These are phyloP conservation scores for Carpinus fangiana DNA, from an alignment of 306 rosid genomes.

Conservation along the genomic window DNA sequence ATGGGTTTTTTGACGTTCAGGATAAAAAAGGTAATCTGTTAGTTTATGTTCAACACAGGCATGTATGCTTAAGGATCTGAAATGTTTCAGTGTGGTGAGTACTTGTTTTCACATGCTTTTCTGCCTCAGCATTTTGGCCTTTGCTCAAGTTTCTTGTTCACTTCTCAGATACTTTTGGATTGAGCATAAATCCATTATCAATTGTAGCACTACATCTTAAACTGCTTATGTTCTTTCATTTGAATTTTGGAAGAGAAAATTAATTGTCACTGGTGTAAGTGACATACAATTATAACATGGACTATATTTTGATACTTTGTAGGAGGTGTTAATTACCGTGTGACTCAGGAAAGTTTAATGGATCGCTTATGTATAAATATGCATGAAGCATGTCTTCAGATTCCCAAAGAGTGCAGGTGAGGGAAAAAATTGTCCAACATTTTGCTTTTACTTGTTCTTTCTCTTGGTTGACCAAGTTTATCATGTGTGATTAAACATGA, in stretches of 20 bases:
- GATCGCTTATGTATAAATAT: constrained; percentile 60
- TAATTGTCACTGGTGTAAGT: neutral
- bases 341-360: constrained; percentile 65
- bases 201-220: neutral
- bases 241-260: neutral
- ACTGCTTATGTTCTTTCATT: neutral
- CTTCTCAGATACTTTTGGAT: constrained; percentile 12
- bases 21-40: constrained; percentile 46
- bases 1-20: constrained; percentile 65
- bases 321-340: constrained; percentile 46
- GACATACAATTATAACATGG: neutral
- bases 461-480: constrained; percentile 3
- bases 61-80: constrained; percentile 12
- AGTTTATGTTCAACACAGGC: neutral
- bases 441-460: neutral
- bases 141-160: constrained; percentile 17
- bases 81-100: neutral
- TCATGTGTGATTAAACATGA: neutral
- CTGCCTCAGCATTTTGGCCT: neutral
- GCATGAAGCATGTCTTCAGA: constrained; percentile 70
- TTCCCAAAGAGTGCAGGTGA: constrained; percentile 71
- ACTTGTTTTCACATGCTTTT: neutral
- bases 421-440: neutral
- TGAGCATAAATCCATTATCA: neutral
- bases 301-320: constrained; percentile 9